Base-by-base conservation (phyloP, 345 rosid genomes). In the Raphanus sativus region DNA sequence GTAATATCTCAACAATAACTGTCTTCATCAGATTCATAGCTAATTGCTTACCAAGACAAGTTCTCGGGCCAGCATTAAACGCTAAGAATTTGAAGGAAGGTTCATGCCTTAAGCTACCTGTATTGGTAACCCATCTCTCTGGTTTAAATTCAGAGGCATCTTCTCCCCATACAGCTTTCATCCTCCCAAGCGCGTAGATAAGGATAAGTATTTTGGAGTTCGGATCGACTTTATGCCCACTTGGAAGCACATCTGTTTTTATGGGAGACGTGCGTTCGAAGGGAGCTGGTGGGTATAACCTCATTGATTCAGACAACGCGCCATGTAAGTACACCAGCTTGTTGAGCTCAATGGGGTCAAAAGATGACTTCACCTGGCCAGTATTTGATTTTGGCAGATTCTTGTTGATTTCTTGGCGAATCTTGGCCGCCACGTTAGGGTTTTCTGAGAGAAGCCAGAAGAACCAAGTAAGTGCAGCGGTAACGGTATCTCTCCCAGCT, bases 211-310 rank as follows among this genome's bases (percentile, higher is more conserved):
- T 34, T 8, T 12, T 70, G 24, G 52, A 56, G 5, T 56, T 70
- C 3, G 13, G 24, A 8, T 70, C 7, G 7, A 70, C 24, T 12
- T 34, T 70, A 36, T 55, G 52, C 1, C 52, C 50, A 12, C 50
- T 52, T 69, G 62, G 62, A 25, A 58, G 32, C 62, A 58, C 62
- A 25, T 58, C 62, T 25, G 12, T 0, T 26, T 58, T 21, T 17
- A 55, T 12, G 2, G 63, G 4, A 54, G 32, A 69, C 48, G 34
- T 24, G 21, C 30, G 32, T 48, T 56, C 24, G 13, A 87, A 87
- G 42, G 87, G 95, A 24, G 85, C 83, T 0, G 90, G 95, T 3
- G 95, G 92, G 61, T 67, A 85, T 11, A 88, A 76, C 48, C 95
- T 82, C 83, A 90, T 21, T 65, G 55, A 25, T 58, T 58, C 62